Base-by-base conservation (phyloP, 2,329 filamentous ascomycete genomes). In the Basipetospora chlamydospora region DNA sequence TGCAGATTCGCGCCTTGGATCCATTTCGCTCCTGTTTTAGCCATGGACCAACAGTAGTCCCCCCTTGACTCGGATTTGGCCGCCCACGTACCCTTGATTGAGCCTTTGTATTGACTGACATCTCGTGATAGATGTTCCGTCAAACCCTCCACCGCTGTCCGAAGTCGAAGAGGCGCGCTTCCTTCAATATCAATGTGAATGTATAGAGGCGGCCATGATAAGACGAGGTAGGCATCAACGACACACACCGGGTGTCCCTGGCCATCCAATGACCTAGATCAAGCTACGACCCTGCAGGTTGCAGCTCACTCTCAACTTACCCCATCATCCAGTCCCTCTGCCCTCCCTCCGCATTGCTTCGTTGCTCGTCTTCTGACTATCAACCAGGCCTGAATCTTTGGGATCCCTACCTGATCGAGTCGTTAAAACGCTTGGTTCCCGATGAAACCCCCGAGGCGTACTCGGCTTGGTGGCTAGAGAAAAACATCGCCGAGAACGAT, bases 161-260 rank as follows among this genome's bases (percentile, higher is more conserved):
- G 66, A 71, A 43, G 58, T 63, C 17, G 70, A 74, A 50, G 70
- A 74, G 49, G 70, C 70, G 18, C 60, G 70, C 39, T 58, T 61
- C 26, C 53, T 73, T 37, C 70, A 74, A 49, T 70, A 73, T 46
- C 64, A 64, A 44, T 73, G 69, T 52, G 70, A 74, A 52, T 70
- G 66, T 49, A 63, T 74, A 38, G 67, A 73, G 47, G 58, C 57
- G 35, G 62, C 61, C 39, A 66, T 67, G 46, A 49, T 68, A 42
- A 60, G 65, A 13, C 53, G 61, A 52, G 63, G 63, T 67, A 57
- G 32, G 59, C 46, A 34, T 26, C 28, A n/a, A n/a, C n/a, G n/a
- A n/a, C n/a, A n/a, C n/a, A n/a, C n/a, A n/a, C n/a, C n/a, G n/a
- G n/a, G n/a, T n/a, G n/a, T n/a, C n/a, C n/a, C n/a, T n/a, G n/a